These are phyloP conservation scores for Aspergillus mulundensis DNA, from an alignment of 495 filamentous ascomycete species.

Conservation along the genomic window DNA sequence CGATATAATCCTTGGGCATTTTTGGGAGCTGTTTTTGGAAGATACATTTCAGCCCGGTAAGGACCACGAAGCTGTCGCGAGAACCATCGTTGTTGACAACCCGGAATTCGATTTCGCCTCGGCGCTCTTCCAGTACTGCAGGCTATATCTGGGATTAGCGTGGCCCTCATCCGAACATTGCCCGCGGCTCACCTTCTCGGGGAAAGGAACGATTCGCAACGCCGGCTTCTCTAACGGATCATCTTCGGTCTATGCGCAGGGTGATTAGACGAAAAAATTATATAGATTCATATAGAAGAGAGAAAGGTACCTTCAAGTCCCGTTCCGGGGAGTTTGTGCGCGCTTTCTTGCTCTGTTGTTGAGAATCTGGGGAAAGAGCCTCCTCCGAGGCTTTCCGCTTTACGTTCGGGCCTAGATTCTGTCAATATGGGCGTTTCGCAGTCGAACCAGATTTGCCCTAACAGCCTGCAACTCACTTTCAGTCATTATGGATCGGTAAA, in stretches of 20 bases:
- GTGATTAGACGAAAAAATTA: background rate
- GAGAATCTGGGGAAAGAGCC: slow-evolving; percentile 53
- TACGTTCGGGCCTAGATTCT: slow-evolving; percentile 38
- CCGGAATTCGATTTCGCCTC: slow-evolving; percentile 93
- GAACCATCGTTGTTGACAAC: slow-evolving; percentile 96
- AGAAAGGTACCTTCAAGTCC: slow-evolving; percentile 38
- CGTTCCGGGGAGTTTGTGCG: slow-evolving; percentile 52
- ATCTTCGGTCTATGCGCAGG: slow-evolving; percentile 27
- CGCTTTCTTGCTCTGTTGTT: slow-evolving; percentile 56
- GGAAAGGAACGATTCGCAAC: slow-evolving; percentile 64
- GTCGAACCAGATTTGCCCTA: background rate
- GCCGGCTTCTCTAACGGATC: slow-evolving; percentile 32
- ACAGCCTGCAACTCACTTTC: slow-evolving; percentile 17
- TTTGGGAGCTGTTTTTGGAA: slow-evolving; percentile 98
- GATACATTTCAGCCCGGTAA: slow-evolving; percentile 94
- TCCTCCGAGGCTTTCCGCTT: slow-evolving; percentile 81
- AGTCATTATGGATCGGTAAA: slow-evolving; percentile 10
- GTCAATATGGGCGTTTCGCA: slow-evolving; percentile 1
- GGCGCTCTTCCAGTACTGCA: slow-evolving; percentile 88
- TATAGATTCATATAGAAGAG: background rate
- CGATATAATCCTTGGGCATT: slow-evolving; percentile 99
- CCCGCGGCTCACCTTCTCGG: slow-evolving; percentile 63
- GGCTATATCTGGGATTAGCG: slow-evolving; percentile 46
- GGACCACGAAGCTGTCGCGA: slow-evolving; percentile 84
- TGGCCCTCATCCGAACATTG: background rate